These are phyloP conservation scores for Ophiorrhiza pumila DNA, from an alignment of 257 asterid genomes.

Conservation along the genomic window DNA sequence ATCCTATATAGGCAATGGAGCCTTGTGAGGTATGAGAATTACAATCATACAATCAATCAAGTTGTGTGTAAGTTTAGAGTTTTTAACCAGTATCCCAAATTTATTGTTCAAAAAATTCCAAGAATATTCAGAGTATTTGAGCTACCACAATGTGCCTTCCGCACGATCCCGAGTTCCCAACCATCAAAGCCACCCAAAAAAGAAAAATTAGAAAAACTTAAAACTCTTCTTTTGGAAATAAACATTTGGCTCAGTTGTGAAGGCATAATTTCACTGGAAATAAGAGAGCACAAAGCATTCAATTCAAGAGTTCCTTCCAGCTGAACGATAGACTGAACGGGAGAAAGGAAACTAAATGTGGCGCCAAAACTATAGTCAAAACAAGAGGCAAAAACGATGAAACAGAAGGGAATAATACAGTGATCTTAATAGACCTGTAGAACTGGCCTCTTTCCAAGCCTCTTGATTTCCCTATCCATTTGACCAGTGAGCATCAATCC, in stretches of 20 bases:
- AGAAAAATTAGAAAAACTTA: not conserved
- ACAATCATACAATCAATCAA: too few species aligned
- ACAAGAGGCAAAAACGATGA: not conserved
- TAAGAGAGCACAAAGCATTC: not conserved
- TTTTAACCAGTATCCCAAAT: too few species aligned
- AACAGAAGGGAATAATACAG: not conserved
- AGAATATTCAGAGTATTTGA: too few species aligned
- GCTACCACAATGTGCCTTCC: too few species aligned
- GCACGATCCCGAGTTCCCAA: too few species aligned
- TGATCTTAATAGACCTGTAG: constrained; percentile 61
- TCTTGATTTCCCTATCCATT: constrained; percentile 95
- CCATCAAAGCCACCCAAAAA: not conserved
- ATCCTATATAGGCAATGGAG: too few species aligned
- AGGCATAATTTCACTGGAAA: not conserved
- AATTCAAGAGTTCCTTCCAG: constrained; percentile 6
- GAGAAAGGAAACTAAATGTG: not conserved
- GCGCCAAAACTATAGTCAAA: not conserved
- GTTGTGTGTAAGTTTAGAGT: too few species aligned
- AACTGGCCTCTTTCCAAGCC: constrained; percentile 96
- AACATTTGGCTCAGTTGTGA: not conserved
- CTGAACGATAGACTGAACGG: constrained; percentile 1
- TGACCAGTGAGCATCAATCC: constrained; percentile 93
- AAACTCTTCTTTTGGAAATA: not conserved
- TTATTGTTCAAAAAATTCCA: too few species aligned
- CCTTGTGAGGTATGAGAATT: too few species aligned